Evolutionary conservation across 1,284 basidiomycete genomes (phyloP), one percentile per base, ranked within the genome.

Genomic region (Cutaneotrichosporon sp.): DNA sequence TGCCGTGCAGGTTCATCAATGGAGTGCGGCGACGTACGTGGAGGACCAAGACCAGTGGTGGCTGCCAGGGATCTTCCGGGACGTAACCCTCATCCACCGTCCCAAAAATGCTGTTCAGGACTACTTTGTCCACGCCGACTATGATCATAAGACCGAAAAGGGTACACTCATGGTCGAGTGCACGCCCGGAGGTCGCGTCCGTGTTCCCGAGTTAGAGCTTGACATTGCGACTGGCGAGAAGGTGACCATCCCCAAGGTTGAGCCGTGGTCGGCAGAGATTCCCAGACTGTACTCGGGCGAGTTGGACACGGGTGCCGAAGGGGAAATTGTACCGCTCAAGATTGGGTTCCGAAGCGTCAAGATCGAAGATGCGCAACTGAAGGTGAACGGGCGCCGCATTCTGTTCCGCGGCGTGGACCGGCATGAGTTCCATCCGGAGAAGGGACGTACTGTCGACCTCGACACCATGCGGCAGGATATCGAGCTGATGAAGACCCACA

Each of bases 1-100:
- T 4, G 48, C 51, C 5, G 53, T 60, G 7, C 55, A 54, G 11
- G 61, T 63, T 1, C 49, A 49, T 38, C 56, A 63, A 46, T 63
- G 61, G 61, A 57, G 54, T 5, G 56, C 57, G 5, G 59, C 38
- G 2, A 43, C 29, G 3, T 64, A 62, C 27, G 35, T 61, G 34
- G 62, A 64, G 53, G 61, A 62, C 50, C 62, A 64, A 43, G 62
- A 64, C 49, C 59, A 64, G 53, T 64, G 62, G 62, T 64, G 57
- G 55, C 50, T 64, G 16, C 61, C 62, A 0, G 61, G 61, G 12
- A 62, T 64, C 44, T 64, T 62, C 54, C 57, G 62, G 6, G 59
- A 62, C 26, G 61, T 64, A 11, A 51, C 52, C 2, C 33, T 64
- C 9, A 43, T 62, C 14, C 51, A 61, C 45, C 62, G 62, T 11